Base-by-base conservation (phyloP, 2,329 filamentous ascomycete species). In the Hymenoscyphus fructigenus region DNA sequence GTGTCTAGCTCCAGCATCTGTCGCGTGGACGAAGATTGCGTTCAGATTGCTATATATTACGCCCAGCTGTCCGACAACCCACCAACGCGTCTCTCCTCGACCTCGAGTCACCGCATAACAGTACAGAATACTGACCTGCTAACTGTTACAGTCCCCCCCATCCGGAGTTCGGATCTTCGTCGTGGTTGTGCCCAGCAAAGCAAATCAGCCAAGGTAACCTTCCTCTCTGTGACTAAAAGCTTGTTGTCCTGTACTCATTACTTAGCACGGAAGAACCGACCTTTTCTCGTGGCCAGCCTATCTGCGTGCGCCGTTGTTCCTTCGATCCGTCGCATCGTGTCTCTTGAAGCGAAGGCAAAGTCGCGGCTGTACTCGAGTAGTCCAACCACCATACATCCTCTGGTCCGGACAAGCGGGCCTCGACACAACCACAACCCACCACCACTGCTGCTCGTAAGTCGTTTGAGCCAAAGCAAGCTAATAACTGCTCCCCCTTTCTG, bases 381-480 rank as follows among this genome's bases (percentile, higher is more conserved):
- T 38, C 60, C 60, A 62, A 56, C 50, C 60, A 57, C 15, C 10
- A 58, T 15, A 57, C 60, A 36, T 62, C 60, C 60, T 62, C 60
- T 57, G 14, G 60, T 28, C 60, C 60, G 60, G 29, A 17, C 47
- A 57, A 57, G 50, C 60, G 53, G 53, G 32, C 50, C 53, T 62
- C 41, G 28, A 36, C 26, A 38, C 47, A 29, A 57, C 20, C 38
- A 26, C 26, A 32, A 36, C 12, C 32, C 9, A 26, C 28, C 5
- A 28, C 26, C 50, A n/a, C 60, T 41, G 17, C 34, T 57, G 32
- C 29, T 29, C 15, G 41, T 44, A 44, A 44, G 41, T 44, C 15
- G 41, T 44, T 20, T 44, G 14, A 5, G 23, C 59, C 59, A 56
- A 36, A 60, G n/a, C 36, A 50, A 23, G 58, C 58, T 41, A 47